A percentile compares a stretch with the other conserved stretches of the same genome.
phyloP scores from a whole-genome alignment of 1,284 basidiomycete genomes.

The Apiotrichum gracile region DNA sequence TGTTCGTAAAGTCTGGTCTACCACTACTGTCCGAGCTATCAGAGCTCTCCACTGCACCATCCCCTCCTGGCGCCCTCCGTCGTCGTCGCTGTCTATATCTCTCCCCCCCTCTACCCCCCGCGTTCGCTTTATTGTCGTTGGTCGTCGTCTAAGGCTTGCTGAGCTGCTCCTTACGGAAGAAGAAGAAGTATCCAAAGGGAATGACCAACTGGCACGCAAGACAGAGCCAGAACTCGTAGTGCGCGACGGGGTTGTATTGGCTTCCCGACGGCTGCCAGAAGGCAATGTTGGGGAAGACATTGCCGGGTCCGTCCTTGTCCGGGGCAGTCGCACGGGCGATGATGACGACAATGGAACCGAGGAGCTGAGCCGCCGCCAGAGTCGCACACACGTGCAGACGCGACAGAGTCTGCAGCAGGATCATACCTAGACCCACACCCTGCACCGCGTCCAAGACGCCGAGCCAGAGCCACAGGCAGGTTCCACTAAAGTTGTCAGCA shows the following conservation, averaged over 20 bases:
- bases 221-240: slow-evolving; percentile 75
- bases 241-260: slow-evolving; percentile 40
- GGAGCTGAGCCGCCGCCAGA: slow-evolving; percentile 69
- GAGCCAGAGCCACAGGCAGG: slow-evolving; percentile 86
- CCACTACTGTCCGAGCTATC: background rate
- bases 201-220: slow-evolving; percentile 62
- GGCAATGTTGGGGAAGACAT: slow-evolving; percentile 85
- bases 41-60: background rate
- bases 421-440: slow-evolving; percentile 89
- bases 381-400: slow-evolving; percentile 88
- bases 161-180: slow-evolving; percentile 55
- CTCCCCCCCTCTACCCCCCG: background rate
- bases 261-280: slow-evolving; percentile 69
- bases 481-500: slow-evolving; percentile 48
- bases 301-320: slow-evolving; percentile 63
- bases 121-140: background rate
- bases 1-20: background rate
- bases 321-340: slow-evolving; percentile 47
- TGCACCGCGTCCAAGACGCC: slow-evolving; percentile 87
- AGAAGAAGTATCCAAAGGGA: slow-evolving; percentile 87
- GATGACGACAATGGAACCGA: slow-evolving; percentile 48
- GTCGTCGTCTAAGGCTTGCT: slow-evolving; percentile 34
- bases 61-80: background rate
- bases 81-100: background rate
- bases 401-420: slow-evolving; percentile 83